Percentiles rank a stretch among this genome's conserved stretches.
Evolutionary conservation across 768 basidiomycete species (phyloP).

Genomic region (Lanmaoa pseudosensibilis): DNA sequence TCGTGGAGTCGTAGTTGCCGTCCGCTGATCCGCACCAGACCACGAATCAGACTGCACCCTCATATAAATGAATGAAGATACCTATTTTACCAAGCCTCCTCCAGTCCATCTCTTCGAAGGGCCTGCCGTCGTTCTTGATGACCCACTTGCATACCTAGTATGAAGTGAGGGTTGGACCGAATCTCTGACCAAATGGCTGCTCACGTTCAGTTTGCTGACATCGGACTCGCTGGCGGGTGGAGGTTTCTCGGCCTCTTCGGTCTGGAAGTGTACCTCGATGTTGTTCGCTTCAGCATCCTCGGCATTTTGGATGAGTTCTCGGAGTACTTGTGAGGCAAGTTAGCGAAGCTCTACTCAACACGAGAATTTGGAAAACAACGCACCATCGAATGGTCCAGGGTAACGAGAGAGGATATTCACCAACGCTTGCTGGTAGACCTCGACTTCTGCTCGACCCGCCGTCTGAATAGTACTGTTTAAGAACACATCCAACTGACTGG

Average conservation of each 20-base stretch:
- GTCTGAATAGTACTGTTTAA: not conserved
- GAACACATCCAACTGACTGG: not conserved
- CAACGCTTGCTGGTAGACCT: conserved; percentile 16
- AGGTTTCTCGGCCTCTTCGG: conserved; percentile 11
- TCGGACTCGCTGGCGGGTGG: not conserved
- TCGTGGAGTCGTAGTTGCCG: conserved; percentile 4
- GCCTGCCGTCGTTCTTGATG: conserved; percentile 8
- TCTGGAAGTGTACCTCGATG: conserved; percentile 40
- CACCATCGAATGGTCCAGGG: conserved; percentile 15
- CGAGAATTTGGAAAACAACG: not conserved
- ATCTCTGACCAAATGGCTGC: not conserved
- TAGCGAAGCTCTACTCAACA: not conserved
- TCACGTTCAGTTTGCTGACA: not conserved
- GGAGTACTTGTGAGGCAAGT: conserved; percentile 35
- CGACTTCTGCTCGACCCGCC: conserved; percentile 7
- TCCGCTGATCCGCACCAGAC: not conserved
- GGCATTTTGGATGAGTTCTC: conserved; percentile 59
- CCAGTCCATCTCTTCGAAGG: conserved; percentile 7
- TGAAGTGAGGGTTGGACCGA: not conserved
- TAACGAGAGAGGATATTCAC: conserved; percentile 20
- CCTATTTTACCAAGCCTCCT: conserved; percentile 14
- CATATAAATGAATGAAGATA: not conserved
- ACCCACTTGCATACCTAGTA: conserved; percentile 10
- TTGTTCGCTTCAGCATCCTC: conserved; percentile 45
- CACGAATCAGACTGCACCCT: not conserved